Base-by-base conservation (phyloP, 2,329 filamentous ascomycete genomes). In the Lasiodiplodia hormozganensis region DNA sequence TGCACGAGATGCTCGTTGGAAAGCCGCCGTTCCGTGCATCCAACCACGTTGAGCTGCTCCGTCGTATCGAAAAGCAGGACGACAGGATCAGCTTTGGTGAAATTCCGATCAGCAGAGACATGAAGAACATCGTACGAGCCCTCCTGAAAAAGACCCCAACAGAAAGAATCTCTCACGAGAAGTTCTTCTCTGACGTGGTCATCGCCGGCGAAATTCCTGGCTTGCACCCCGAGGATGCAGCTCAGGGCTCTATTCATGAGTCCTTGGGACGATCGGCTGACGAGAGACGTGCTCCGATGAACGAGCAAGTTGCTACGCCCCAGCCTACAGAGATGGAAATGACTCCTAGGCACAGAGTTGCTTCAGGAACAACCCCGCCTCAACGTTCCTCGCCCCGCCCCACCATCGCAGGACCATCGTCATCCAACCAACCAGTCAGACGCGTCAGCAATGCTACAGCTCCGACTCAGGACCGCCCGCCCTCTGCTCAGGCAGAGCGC, bases 1-100 rank as follows among this genome's bases (percentile, higher is more conserved):
- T 97, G 28, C 97, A 93, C 77, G 96, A 99, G 82, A 97, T 99
- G 94, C 89, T 96, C 70, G 92, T 90, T 7, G 95, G 94, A 65
- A 91, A 89, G 70, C 94, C 96, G 25, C 96, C 96, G 0, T 99
- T 98, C 81, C 87, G 93, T 72, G 96, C 96, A 38, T 89, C 89
- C 67, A 98, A 99, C 76, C 96, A 99, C 76, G 94, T 99, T 51
- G 96, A 99, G 78, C 84, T 99, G 43, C 86, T 98, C 53, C 89
- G 93, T 70, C 96, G 92, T 82, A 99, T 99, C 72, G 95, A 98
- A 78, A 90, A 90, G 70, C 90, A 91, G 21, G 91, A 96, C 71
- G 95, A 98, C 77, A 85, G 88, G 70, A 96, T 98, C 79, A 89
- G 87, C 71, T 98, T 98, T 73, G 89, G 91, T 0, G 88, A 88